Evolutionary conservation across 768 basidiomycete genomes (phyloP).

Genomic region (Trametopsis cervina): DNA sequence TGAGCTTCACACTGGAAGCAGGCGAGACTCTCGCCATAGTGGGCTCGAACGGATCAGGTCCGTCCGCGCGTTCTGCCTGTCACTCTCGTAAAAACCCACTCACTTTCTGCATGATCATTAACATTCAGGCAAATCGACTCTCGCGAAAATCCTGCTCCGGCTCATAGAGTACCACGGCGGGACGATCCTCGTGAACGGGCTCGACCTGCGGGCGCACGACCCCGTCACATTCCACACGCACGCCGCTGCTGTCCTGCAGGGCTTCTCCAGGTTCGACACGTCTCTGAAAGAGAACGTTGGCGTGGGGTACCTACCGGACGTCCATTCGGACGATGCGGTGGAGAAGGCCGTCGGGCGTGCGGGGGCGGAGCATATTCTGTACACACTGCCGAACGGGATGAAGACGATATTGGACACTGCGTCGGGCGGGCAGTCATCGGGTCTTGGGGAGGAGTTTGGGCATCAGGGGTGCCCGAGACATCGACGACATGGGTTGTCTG

Average conservation of each 20-base stretch:
- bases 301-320: conserved; percentile 64
- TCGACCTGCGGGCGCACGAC: conserved; percentile 56
- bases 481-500: conserved; percentile 63
- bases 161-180: conserved; percentile 73
- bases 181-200: conserved; percentile 59
- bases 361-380: conserved; percentile 60
- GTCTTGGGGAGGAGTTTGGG: conserved; percentile 20
- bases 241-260: conserved; percentile 79
- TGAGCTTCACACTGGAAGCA: conserved; percentile 62
- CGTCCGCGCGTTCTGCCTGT: conserved; percentile 15
- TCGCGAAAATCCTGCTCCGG: conserved; percentile 75
- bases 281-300: conserved; percentile 82
- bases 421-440: conserved; percentile 40
- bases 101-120: too few relatives aligned
- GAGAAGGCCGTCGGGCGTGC: conserved; percentile 63
- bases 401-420: conserved; percentile 65
- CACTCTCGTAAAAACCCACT: neutral
- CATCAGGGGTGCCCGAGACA: conserved; percentile 28
- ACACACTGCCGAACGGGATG: conserved; percentile 62
- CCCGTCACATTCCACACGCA: conserved; percentile 70
- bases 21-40: conserved; percentile 85
- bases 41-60: conserved; percentile 78
- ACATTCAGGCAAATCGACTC: conserved; percentile 72
- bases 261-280: conserved; percentile 73
- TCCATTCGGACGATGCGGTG: conserved; percentile 50